Evolutionary conservation across 2,329 filamentous ascomycete genomes (phyloP), one percentile per base, ranked within the genome.

Genomic region (Epichloe gansuensis): DNA sequence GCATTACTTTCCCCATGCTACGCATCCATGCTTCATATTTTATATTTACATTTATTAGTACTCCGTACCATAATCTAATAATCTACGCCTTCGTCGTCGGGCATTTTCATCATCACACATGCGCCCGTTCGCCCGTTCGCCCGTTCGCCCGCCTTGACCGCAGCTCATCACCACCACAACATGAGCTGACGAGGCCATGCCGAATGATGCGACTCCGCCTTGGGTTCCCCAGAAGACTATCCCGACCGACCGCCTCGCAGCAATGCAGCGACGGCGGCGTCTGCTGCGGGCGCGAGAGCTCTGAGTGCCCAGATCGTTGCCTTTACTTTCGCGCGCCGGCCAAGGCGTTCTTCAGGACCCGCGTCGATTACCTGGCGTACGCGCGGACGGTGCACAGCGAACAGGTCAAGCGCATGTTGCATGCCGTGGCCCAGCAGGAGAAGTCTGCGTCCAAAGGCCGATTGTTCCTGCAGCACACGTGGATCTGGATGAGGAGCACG

Each of bases 261-360:
- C 63, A 78, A 80, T 63, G 77, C 77, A 39, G 77, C 78, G 5
- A 81, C 78, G 2, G 90, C 87, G 47, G 86, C 88, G n/a, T 90
- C 88, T 23, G 90, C 90, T 4, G 90, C 90, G 23, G 82, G 88
- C 42, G 86, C 90, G 57, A 85, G 91, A 46, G 91, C 90, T 31
- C 68, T 95, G 57, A 91, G 85, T 60, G 86, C 88, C 7, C 86
- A 94, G 64, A 75, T 89, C 61, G 79, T 95, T 52, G 85, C 89
- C 25, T 95, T 62, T 96, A 95, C 71, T 96, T 95, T 65, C 78
- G 90, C 53, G 88, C 89, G 0, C 91, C 91, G 1, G 86, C 90
- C 51, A 95, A 95, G 69, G 87, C 90, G 15, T 96, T 96, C 66
- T 95, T 96, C 70, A 81, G 88, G 56, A 91, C 88, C 1, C 76